These are phyloP conservation scores for Eimeria acervulina DNA, from an alignment of 169 alveolate species.

Conservation along the genomic window DNA sequence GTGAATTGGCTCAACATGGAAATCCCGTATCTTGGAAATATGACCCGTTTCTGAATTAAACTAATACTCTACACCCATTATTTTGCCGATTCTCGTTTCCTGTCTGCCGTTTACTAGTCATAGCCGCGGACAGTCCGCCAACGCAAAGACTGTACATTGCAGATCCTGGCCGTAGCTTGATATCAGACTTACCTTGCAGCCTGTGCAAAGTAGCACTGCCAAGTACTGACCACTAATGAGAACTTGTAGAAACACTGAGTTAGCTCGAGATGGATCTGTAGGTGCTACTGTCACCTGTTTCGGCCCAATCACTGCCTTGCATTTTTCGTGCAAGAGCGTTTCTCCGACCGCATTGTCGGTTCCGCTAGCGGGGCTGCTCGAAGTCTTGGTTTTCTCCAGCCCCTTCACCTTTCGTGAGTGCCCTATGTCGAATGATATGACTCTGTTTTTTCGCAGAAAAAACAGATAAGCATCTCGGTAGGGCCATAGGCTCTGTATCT, in stretches of 20 bases:
- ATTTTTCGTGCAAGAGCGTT: not conserved
- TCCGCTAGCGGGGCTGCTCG: not conserved
- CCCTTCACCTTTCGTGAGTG: too few species aligned
- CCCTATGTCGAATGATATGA: too few species aligned
- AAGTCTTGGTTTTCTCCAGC: too few species aligned
- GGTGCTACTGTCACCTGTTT: not conserved
- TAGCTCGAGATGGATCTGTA: not conserved
- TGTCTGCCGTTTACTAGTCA: not conserved
- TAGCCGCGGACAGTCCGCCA: not conserved
- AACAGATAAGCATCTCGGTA: too few species aligned
- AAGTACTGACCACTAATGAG: not conserved
- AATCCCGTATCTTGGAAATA: too few species aligned
- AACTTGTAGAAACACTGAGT: not conserved
- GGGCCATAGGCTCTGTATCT: too few species aligned
- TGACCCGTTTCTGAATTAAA: too few species aligned
- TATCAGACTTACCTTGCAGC: not conserved
- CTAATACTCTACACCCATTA: too few species aligned
- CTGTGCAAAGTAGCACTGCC: not conserved
- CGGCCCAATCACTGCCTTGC: not conserved
- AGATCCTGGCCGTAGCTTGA: not conserved
- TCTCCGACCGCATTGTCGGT: not conserved
- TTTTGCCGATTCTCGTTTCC: too few species aligned
- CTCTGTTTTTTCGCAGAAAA: too few species aligned
- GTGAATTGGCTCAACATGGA: too few species aligned
- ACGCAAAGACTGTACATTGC: too few species aligned